These are phyloP conservation scores for Hemileccinum impolitum DNA, from an alignment of 768 basidiomycete species.

Conservation along the genomic window DNA sequence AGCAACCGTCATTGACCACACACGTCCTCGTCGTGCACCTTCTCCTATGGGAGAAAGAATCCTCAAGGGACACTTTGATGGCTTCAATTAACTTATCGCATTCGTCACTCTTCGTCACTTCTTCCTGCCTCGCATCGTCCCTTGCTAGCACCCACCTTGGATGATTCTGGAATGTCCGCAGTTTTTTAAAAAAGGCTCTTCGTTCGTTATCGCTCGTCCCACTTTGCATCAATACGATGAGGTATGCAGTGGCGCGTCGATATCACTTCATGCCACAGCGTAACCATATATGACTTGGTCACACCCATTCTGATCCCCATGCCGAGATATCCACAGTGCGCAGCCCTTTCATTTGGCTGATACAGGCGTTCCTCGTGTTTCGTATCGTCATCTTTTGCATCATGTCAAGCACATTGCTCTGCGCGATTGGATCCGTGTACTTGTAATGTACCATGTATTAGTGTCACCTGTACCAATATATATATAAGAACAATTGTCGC, in stretches of 20 bases:
- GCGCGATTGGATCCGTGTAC: background rate
- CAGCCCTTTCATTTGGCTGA: slow-evolving; percentile 12
- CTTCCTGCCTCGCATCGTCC: background rate
- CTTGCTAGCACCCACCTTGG: slow-evolving; percentile 4
- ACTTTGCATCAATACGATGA: slow-evolving; percentile 4
- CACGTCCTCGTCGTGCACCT: slow-evolving; percentile 61
- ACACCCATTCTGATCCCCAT: slow-evolving; percentile 4
- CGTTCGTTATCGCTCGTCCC: slow-evolving; percentile 1
- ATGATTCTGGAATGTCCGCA: slow-evolving; percentile 3
- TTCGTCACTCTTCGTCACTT: background rate
- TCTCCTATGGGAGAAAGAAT: slow-evolving; percentile 92
- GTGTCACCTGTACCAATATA: slow-evolving; percentile 16
- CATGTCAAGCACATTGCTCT: background rate
- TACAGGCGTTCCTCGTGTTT: slow-evolving; percentile 6
- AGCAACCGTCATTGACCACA: slow-evolving; percentile 50
- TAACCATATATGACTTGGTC: background rate
- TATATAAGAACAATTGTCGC: slow-evolving; percentile 2
- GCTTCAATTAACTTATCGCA: slow-evolving; percentile 60
- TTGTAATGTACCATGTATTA: slow-evolving; percentile 19
- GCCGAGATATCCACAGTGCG: slow-evolving; percentile 22
- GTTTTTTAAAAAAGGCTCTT: slow-evolving; percentile 1
- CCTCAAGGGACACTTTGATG: slow-evolving; percentile 87
- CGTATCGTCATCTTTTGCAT: slow-evolving; percentile 3
- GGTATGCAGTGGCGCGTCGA: slow-evolving; percentile 10
- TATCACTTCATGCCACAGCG: slow-evolving; percentile 9